phyloP scores from a whole-genome alignment of 2,329 filamentous ascomycete genomes.

The Xylogone sp. region DNA sequence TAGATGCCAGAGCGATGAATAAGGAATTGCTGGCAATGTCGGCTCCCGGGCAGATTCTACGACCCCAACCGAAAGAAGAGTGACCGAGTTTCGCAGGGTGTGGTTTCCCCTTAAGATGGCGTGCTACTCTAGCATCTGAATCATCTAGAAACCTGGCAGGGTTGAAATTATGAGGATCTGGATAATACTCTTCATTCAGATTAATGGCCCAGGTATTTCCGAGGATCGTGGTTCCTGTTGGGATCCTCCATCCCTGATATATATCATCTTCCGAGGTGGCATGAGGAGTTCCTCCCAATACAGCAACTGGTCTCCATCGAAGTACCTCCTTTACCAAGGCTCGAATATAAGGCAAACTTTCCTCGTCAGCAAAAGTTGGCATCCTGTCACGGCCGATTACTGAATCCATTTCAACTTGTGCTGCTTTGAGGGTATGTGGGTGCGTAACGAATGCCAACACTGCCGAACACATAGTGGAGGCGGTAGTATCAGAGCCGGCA shows the following conservation, averaged over 20 bases:
- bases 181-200: slow-evolving; percentile 35
- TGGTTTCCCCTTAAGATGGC: slow-evolving; percentile 13
- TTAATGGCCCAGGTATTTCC: slow-evolving; percentile 36
- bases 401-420: slow-evolving; percentile 37
- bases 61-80: slow-evolving; percentile 32
- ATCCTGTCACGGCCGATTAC: slow-evolving; percentile 33
- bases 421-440: slow-evolving; percentile 31
- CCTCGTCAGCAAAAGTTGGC: slow-evolving; percentile 34
- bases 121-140: slow-evolving; percentile 22
- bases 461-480: slow-evolving; percentile 25
- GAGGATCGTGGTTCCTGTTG: slow-evolving; percentile 35
- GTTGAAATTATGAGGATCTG: slow-evolving; percentile 39
- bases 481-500: slow-evolving; percentile 29
- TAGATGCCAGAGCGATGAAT: slow-evolving; percentile 42
- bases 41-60: slow-evolving; percentile 54
- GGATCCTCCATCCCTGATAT: slow-evolving; percentile 35
- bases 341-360: slow-evolving; percentile 37
- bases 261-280: slow-evolving; percentile 30
- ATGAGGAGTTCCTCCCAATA: slow-evolving; percentile 28
- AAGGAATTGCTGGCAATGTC: slow-evolving; percentile 48
- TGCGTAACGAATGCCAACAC: slow-evolving; percentile 36
- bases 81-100: slow-evolving; percentile 25
- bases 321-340: slow-evolving; percentile 39
- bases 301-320: slow-evolving; percentile 35
- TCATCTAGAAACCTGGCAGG: slow-evolving; percentile 34